Evolutionary conservation across 2,329 filamentous ascomycete species (phyloP).

Genomic region (Zelopaecilomyces penicillatus): DNA sequence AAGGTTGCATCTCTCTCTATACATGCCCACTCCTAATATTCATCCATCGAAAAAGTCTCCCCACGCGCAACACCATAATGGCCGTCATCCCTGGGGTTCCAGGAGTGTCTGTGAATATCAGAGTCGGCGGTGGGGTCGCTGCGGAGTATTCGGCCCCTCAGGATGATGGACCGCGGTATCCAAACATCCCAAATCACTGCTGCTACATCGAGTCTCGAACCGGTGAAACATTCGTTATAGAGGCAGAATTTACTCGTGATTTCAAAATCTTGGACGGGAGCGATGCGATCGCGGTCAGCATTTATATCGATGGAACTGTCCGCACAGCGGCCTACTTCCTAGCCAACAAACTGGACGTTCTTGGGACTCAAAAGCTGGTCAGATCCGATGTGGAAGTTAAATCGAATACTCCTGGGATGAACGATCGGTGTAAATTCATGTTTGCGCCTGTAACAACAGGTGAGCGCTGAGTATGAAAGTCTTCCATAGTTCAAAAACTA

Average conservation of each 20-base stretch:
- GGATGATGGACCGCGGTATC: not conserved
- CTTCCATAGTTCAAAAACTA: no score
- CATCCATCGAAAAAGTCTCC: no score
- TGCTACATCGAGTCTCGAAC: slow-evolving; percentile 19
- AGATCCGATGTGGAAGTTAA: no score
- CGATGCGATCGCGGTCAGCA: rapidly evolving
- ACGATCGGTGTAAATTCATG: no score
- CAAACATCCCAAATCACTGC: not conserved
- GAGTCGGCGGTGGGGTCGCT: slow-evolving; percentile 12
- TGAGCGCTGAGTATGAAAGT: no score
- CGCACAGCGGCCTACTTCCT: no score
- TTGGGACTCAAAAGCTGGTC: no score
- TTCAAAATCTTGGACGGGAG: not conserved
- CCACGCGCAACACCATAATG: slow-evolving; percentile 8
- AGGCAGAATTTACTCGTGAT: not conserved
- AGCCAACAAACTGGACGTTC: no score
- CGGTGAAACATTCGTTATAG: slow-evolving; percentile 12
- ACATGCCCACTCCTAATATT: no score
- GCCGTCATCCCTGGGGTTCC: slow-evolving; percentile 13
- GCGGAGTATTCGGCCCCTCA: slow-evolving; percentile 13
- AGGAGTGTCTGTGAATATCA: slow-evolving; percentile 11
- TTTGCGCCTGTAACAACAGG: no score
- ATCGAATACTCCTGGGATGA: no score
- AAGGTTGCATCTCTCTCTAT: no score
- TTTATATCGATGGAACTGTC: slow-evolving; percentile 13